Evolutionary conservation across 2,329 filamentous ascomycete species (phyloP), one percentile per base, ranked within the genome.

Genomic region (Botryotinia convoluta): DNA sequence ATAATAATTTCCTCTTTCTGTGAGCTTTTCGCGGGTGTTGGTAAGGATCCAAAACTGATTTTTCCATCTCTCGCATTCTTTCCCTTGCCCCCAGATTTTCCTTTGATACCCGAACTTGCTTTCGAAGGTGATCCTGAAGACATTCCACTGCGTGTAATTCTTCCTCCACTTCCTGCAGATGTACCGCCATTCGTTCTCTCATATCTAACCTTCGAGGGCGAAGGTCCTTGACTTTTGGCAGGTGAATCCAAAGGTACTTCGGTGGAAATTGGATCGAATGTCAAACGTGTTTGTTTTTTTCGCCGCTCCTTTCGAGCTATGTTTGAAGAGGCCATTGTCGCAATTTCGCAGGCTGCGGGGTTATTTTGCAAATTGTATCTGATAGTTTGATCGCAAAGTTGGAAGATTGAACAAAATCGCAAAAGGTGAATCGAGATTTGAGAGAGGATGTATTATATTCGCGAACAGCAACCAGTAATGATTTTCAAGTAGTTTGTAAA

Each of bases 201-300:
- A 57, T 80, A 79, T 29, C 78, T 70, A 3, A 80, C 77, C 59
- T 77, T 78, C 9, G 77, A 76, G 29, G 77, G 78, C 10, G 77
- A 76, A 42, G 75, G 72, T 9, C 63, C 73, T n/a, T 63, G 54
- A 35, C 69, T 45, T 29, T 76, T 75, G 0, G 77, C 42, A 72
- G n/a, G n/a, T 65, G 45, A 64, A 16, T 26, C 62, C 20, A 51
- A 32, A 60, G 59, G 75, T 61, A 14, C 77, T 39, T 44, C 59
- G 14, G 18, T 39, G 39, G 51, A 51, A 16, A 73, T 32, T 18
- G 77, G 74, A 65, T 79, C 77, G 62, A 81, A 80, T 0, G 75
- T 78, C 32, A 81, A 73, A 18, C 75, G 76, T 16, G 79, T 80
- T 68, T 81, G 80, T 32, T 74, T 73, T 63, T 78, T 79, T 37